Conservation (phyloP, 768 basidiomycete genomes). For the Leucocoprinus birnbaumii region DNA sequence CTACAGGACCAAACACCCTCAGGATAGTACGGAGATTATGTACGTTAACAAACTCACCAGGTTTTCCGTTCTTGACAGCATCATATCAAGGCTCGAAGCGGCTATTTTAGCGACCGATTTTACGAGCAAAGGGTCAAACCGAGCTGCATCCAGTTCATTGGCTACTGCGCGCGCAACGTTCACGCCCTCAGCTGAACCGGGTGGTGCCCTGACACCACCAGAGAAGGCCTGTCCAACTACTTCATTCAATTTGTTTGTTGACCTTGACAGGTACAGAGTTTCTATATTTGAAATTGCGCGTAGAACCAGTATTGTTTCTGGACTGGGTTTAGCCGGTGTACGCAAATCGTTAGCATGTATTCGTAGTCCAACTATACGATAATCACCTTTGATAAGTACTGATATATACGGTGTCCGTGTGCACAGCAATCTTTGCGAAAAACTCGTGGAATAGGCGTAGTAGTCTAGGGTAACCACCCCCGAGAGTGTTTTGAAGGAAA, state of each 20-base stretch:
- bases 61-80: slow-evolving; percentile 60
- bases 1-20: slow-evolving; percentile 34
- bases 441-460: slow-evolving; percentile 94
- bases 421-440: slow-evolving; percentile 91
- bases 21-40: not conserved
- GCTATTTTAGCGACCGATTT: slow-evolving; percentile 76
- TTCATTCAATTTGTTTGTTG: slow-evolving; percentile 82
- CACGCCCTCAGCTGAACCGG: slow-evolving; percentile 72
- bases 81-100: slow-evolving; percentile 63
- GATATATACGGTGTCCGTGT: slow-evolving; percentile 92
- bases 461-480: slow-evolving; percentile 82
- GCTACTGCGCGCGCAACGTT: slow-evolving; percentile 73
- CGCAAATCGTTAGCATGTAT: not conserved
- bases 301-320: slow-evolving; percentile 88
- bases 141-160: slow-evolving; percentile 91
- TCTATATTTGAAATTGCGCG: slow-evolving; percentile 85
- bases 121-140: slow-evolving; percentile 89
- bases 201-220: slow-evolving; percentile 65
- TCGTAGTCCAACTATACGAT: not conserved
- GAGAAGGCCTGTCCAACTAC: slow-evolving; percentile 74
- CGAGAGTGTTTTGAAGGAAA: slow-evolving; percentile 89
- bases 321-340: slow-evolving; percentile 40
- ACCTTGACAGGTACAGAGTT: slow-evolving; percentile 82
- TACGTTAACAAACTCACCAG: slow-evolving; percentile 47
- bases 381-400: slow-evolving; percentile 78